Evolutionary conservation across 768 basidiomycete genomes (phyloP).

Genomic region (Gautieria morchelliformis): DNA sequence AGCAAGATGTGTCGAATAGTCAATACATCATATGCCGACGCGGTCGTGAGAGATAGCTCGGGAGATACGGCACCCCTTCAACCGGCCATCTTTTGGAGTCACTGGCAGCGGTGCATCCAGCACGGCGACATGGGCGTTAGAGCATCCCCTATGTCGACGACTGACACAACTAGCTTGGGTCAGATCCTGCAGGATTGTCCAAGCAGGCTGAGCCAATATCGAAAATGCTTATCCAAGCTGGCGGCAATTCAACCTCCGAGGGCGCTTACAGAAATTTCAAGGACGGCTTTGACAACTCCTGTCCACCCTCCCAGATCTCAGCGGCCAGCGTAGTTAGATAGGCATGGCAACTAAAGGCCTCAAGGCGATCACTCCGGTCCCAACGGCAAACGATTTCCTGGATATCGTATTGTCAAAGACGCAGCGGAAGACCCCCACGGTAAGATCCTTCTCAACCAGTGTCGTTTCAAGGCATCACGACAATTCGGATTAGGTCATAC

Average conservation of each 20-base stretch:
- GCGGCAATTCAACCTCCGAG: not conserved
- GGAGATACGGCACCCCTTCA: not conserved
- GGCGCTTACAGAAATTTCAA: constrained; percentile 2
- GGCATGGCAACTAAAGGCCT: constrained; percentile 77
- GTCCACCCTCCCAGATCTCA: not conserved
- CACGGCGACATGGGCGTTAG: not conserved
- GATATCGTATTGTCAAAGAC: constrained; percentile 92
- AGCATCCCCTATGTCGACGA: not conserved
- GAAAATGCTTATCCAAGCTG: too few species aligned
- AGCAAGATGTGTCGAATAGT: not conserved
- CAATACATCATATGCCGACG: too few species aligned
- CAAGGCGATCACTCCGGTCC: constrained; percentile 97
- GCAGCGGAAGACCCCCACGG: constrained; percentile 95
- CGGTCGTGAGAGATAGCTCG: not conserved
- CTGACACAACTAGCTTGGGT: too few species aligned
- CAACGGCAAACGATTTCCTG: constrained; percentile 88
- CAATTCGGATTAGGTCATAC: constrained; percentile 64
- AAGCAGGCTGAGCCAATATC: too few species aligned
- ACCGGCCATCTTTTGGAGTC: not conserved
- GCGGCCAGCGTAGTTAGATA: too few species aligned
- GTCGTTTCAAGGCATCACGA: not conserved
- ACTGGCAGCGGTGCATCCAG: not conserved
- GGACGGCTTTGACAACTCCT: not conserved
- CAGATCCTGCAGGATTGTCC: too few species aligned
- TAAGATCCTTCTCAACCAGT: constrained; percentile 22